Evolutionary conservation across 441 rosid species (phyloP), one percentile per base, ranked within the genome.

Genomic region (Gossypium davidsonii): DNA sequence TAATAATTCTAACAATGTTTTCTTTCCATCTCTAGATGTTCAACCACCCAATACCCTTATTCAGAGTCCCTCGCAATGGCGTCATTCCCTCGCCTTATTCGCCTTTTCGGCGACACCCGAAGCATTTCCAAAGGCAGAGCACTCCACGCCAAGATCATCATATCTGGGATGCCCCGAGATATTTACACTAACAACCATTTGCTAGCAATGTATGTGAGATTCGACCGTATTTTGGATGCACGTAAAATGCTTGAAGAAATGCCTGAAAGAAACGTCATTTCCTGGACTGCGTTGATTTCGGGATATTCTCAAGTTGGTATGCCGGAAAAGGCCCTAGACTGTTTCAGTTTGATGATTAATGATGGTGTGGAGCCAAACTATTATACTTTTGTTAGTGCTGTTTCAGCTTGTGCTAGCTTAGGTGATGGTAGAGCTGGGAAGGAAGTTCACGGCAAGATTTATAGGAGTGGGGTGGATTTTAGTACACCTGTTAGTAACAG

Each of bases 261-360:
- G 78, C 70, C 72, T 11, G 55, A 64, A 17, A 74, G 81, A 71
- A 67, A 73, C 23, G 69, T 73, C 11, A 37, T 79, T 63, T 64
- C 83, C 15, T 76, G 78, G 83, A 76, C 70, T 25, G 28, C 70
- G 2, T 79, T 79, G 62, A 73, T 76, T 55, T 79, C 80, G 14
- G 75, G 78, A n/a, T 76, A 76, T 79, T 76, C 61, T 59, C 78
- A 70, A 39, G 48, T 25, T 49, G 76, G 75, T 49, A 76, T 57
- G 73, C 52, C 75, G 5, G 56, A 59, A 63, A 26, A 51, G 49
- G 73, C 71, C 39, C 37, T 79, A 20, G 10, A 12, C 52, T 70
- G 31, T n/a, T 76, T 73, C 31, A 66, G 48, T 12, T 44, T 71
- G 44, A 76, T 76, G 83, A 60, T 70, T 49, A 63, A 17, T 59